Percentiles rank a stretch among this genome's conserved stretches.
Conservation (phyloP, 805 yeast species). For the Isabelozyma rhagii region DNA sequence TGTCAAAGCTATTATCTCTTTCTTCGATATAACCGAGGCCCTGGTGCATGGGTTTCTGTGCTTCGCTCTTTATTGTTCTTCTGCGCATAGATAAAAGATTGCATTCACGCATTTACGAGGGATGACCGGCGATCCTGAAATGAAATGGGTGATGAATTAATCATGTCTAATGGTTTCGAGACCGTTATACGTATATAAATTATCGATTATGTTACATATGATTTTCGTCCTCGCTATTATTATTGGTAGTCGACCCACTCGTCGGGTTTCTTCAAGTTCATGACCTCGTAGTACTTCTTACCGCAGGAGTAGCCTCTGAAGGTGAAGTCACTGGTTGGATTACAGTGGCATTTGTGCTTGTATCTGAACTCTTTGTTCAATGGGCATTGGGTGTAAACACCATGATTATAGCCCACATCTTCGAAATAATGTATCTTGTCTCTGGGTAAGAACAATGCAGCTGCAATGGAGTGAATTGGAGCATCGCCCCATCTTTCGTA, state of each 20-base stretch:
- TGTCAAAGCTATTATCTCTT: no score
- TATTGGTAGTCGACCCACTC: constrained; percentile 20
- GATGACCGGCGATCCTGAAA: no score
- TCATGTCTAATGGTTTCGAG: no score
- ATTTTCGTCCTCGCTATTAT: no score
- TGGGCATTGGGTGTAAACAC: constrained; percentile 75
- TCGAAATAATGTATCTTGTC: constrained; percentile 69
- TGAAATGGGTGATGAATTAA: no score
- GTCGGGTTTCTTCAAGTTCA: constrained; percentile 24
- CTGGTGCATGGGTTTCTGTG: no score
- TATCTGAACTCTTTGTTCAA: constrained; percentile 49
- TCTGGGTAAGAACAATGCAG: constrained; percentile 68
- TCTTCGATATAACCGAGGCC: no score
- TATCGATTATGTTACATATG: no score
- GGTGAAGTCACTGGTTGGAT: constrained; percentile 64
- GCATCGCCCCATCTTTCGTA: constrained; percentile 90
- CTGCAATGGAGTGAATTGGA: constrained; percentile 84
- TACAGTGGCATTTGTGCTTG: constrained; percentile 62
- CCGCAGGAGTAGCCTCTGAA: constrained; percentile 30
- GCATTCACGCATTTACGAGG: no score
- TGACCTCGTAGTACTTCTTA: constrained; percentile 26
- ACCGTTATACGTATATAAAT: no score
- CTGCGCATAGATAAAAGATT: no score
- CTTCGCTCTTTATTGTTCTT: no score
- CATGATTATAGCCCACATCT: constrained; percentile 77